These are phyloP conservation scores for Colletotrichum shisoi DNA, from an alignment of 2,329 filamentous ascomycete genomes.

Conservation along the genomic window DNA sequence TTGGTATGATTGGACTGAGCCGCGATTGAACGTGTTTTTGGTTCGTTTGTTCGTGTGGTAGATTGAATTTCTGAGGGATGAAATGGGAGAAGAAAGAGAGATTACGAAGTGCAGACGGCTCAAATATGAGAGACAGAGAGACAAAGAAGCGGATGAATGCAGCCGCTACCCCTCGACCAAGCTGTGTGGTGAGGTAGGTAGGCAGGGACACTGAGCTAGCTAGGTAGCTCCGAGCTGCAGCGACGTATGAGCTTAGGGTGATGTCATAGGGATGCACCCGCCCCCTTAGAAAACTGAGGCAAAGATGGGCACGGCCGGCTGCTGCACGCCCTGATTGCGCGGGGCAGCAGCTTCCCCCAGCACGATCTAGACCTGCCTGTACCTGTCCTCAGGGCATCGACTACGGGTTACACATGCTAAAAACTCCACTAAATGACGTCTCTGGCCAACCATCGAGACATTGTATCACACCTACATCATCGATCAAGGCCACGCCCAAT, in stretches of 20 bases:
- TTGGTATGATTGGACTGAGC: constrained; percentile 1
- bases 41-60: constrained; percentile 13
- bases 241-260: constrained; percentile 30
- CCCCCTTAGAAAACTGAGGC: constrained; percentile 9
- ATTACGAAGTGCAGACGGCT: constrained; percentile 2
- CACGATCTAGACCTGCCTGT: constrained; percentile 19
- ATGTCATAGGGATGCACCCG: constrained; percentile 23
- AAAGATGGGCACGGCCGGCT: neutral
- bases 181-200: neutral
- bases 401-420: constrained; percentile 5
- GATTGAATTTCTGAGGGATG: neutral
- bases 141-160: neutral
- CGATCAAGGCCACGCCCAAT: constrained; percentile 17
- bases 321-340: constrained; percentile 12
- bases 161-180: constrained; percentile 1
- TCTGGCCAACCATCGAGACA: constrained; percentile 29
- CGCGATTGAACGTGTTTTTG: neutral
- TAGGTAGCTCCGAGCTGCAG: constrained; percentile 5
- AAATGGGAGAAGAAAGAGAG: neutral
- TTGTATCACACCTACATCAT: constrained; percentile 40
- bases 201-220: too few relatives aligned
- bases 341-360: constrained; percentile 3
- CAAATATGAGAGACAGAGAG: constrained; percentile 17
- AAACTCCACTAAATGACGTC: constrained; percentile 27
- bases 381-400: constrained; percentile 1